These are phyloP conservation scores for Astrocystis sublimbata DNA, from an alignment of 495 filamentous ascomycete species.

Conservation along the genomic window DNA sequence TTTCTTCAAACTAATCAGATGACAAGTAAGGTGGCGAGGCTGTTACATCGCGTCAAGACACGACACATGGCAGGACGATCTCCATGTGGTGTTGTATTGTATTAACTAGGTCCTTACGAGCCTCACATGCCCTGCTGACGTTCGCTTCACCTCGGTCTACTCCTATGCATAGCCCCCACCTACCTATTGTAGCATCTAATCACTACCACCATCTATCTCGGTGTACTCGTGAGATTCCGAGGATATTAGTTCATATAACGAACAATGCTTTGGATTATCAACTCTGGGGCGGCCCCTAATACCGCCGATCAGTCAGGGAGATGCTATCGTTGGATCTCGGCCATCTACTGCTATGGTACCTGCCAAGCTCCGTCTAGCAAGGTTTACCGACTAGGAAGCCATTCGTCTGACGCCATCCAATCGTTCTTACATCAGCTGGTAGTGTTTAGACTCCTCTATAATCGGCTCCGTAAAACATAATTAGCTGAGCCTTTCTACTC, in stretches of 20 bases:
- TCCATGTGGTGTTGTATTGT: too few species aligned
- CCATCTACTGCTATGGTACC: neutral
- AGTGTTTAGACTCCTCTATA: neutral
- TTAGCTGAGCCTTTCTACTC: neutral
- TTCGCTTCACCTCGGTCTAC: neutral
- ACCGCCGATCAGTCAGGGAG: too few species aligned
- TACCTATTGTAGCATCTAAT: neutral
- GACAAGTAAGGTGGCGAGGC: neutral
- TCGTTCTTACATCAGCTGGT: slow-evolving; percentile 6
- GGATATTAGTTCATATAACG: neutral
- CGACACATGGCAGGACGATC: neutral
- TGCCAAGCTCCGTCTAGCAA: neutral
- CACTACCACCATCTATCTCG: neutral
- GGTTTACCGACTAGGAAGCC: neutral
- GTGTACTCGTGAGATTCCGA: neutral
- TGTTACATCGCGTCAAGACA: neutral
- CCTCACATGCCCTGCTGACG: neutral
- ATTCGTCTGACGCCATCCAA: neutral
- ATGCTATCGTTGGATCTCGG: neutral
- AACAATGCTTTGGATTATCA: neutral
- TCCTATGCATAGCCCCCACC: neutral
- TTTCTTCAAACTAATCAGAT: neutral
- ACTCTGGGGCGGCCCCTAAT: neutral
- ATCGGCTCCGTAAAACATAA: neutral
- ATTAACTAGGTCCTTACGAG: neutral